phyloP scores from a whole-genome alignment of 345 rosid genomes.

The Salix udensis region DNA sequence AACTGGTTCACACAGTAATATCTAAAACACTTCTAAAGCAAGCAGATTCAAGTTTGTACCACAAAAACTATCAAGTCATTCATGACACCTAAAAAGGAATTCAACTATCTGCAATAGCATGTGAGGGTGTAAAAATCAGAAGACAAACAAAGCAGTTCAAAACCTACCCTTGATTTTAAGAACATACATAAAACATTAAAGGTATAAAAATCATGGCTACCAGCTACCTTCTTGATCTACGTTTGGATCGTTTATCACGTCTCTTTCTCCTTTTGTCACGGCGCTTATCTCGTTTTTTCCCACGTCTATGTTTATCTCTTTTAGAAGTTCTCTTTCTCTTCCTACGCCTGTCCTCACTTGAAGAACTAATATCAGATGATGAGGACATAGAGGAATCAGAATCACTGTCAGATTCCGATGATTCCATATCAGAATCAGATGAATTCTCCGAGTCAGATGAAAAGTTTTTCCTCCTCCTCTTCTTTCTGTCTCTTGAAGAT shows the following conservation, averaged over 20 bases:
- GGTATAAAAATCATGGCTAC: not conserved
- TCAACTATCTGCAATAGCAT: too few species aligned
- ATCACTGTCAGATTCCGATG: slow-evolving; percentile 78
- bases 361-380: slow-evolving; percentile 76
- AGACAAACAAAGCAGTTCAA: not conserved
- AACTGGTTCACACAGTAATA: too few species aligned
- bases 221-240: slow-evolving; percentile 67
- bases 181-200: too few species aligned
- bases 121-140: not conserved
- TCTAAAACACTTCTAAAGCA: too few species aligned
- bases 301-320: slow-evolving; percentile 64
- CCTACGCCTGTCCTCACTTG: slow-evolving; percentile 79
- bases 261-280: slow-evolving; percentile 70
- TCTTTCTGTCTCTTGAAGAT: slow-evolving; percentile 65
- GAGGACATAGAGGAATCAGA: slow-evolving; percentile 60
- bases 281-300: slow-evolving; percentile 66
- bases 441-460: slow-evolving; percentile 84
- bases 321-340: slow-evolving; percentile 77
- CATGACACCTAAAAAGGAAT: too few species aligned
- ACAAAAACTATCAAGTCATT: too few species aligned
- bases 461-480: slow-evolving; percentile 65
- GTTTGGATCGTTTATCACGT: slow-evolving; percentile 68
- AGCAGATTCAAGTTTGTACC: too few species aligned
- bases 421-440: slow-evolving; percentile 66
- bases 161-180: not conserved